These are phyloP conservation scores for Backusella parvicylindrica DNA, from an alignment of 192 early-diverging fungal species.

Conservation along the genomic window DNA sequence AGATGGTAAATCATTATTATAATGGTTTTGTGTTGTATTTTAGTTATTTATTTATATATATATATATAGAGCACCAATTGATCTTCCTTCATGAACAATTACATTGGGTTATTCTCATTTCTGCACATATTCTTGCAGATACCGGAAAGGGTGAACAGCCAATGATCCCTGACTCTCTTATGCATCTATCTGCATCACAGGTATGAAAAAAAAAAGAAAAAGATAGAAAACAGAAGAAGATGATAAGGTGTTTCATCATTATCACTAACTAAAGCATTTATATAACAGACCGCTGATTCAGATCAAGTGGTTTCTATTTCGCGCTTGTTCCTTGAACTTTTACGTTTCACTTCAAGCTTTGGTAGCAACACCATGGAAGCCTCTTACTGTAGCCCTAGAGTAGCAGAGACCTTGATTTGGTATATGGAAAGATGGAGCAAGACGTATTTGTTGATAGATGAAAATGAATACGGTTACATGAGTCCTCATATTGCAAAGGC, in stretches of 20 bases:
- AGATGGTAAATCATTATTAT: slow-evolving; percentile 29
- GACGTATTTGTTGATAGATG: slow-evolving; percentile 65
- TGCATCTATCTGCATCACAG: slow-evolving; percentile 52
- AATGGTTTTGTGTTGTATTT: not conserved
- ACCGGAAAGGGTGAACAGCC: slow-evolving; percentile 66
- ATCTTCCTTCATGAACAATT: slow-evolving; percentile 56
- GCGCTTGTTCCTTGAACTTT: slow-evolving; percentile 43
- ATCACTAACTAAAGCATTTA: not conserved
- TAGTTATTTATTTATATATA: not conserved
- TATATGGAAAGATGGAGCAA: slow-evolving; percentile 72
- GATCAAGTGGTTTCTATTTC: slow-evolving; percentile 52
- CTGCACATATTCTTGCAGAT: slow-evolving; percentile 66
- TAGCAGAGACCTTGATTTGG: slow-evolving; percentile 69
- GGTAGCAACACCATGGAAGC: slow-evolving; percentile 45
- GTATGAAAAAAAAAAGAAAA: not conserved
- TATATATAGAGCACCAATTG: slow-evolving; percentile 12
- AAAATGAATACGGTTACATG: slow-evolving; percentile 49
- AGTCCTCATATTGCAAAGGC: slow-evolving; percentile 51
- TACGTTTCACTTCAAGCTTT: slow-evolving; percentile 51
- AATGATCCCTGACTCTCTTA: slow-evolving; percentile 58
- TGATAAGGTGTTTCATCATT: not conserved
- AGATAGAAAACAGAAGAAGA: not conserved
- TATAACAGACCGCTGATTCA: slow-evolving; percentile 23
- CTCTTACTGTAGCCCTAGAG: slow-evolving; percentile 64
- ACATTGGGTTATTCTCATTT: slow-evolving; percentile 73